These are phyloP conservation scores for Aureobasidium pullulans DNA, from an alignment of 2,329 filamentous ascomycete species.

Conservation along the genomic window DNA sequence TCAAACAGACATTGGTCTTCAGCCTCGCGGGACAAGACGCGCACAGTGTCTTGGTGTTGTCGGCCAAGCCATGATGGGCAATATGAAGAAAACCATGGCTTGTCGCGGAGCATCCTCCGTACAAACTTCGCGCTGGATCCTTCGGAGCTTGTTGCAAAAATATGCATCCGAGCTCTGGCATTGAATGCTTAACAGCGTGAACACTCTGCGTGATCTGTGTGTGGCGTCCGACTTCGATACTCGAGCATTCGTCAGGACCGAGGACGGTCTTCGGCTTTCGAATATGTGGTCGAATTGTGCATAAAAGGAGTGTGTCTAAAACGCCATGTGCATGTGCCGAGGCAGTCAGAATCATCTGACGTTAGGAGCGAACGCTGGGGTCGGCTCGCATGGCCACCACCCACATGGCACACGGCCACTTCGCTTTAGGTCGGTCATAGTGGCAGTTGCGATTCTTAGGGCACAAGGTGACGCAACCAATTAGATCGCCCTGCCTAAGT, in stretches of 20 bases:
- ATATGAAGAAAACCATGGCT: no score
- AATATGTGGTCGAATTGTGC: background rate
- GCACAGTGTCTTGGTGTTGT: no score
- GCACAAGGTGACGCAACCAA: constrained; percentile 4
- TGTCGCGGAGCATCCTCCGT: no score
- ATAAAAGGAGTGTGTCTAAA: background rate
- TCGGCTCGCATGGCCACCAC: constrained; percentile 9
- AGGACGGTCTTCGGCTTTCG: background rate
- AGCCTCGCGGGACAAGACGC: no score
- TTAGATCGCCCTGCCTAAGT: background rate
- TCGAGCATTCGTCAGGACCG: background rate
- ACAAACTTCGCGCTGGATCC: no score
- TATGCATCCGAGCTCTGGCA: no score
- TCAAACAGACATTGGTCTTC: no score
- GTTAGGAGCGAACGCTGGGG: constrained; percentile 2
- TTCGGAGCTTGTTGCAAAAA: no score
- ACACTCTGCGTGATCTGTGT: no score
- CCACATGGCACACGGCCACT: background rate
- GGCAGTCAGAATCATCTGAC: background rate
- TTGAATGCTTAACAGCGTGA: background rate
- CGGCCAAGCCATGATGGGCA: no score
- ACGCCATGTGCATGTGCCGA: background rate
- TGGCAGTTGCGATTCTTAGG: background rate
- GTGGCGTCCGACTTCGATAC: no score
- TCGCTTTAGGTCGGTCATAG: background rate